Percentiles rank a stretch among this genome's conserved stretches.
phyloP scores from a whole-genome alignment of 345 rosid species.

The Corymbia maculata region DNA sequence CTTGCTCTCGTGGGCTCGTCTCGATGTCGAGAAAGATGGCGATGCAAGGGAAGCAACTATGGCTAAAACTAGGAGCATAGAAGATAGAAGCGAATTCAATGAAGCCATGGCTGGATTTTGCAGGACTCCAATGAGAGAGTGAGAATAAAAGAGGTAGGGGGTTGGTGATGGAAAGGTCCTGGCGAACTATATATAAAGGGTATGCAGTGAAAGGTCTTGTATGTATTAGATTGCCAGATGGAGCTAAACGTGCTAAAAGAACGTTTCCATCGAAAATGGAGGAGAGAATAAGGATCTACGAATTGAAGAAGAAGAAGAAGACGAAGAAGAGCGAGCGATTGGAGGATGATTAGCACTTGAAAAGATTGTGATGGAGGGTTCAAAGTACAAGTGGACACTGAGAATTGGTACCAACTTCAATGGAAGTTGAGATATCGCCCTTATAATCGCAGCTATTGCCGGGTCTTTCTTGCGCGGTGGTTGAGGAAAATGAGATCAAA shows the following conservation, averaged over 20 bases:
- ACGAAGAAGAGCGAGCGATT: background rate
- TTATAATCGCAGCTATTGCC: background rate
- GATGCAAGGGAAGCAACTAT: background rate
- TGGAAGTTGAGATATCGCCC: constrained; percentile 17
- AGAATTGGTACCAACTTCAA: background rate
- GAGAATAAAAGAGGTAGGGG: background rate
- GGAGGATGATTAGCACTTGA: background rate
- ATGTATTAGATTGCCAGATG: background rate
- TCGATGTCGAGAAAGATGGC: constrained; percentile 8
- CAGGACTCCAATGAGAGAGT: background rate
- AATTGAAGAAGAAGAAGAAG: background rate
- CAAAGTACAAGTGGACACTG: background rate
- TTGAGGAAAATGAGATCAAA: constrained; percentile 11
- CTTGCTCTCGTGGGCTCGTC: background rate
- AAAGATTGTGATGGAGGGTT: background rate
- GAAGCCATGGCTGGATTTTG: constrained; percentile 9
- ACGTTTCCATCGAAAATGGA: background rate
- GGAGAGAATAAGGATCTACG: background rate
- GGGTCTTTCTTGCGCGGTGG: constrained; percentile 8
- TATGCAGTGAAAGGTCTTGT: background rate
- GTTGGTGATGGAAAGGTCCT: background rate
- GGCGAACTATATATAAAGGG: background rate
- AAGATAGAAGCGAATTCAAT: background rate
- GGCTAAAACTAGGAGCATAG: background rate
- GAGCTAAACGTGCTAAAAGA: background rate